phyloP scores from a whole-genome alignment of 345 rosid species.

The Sonneratia caseolaris region DNA sequence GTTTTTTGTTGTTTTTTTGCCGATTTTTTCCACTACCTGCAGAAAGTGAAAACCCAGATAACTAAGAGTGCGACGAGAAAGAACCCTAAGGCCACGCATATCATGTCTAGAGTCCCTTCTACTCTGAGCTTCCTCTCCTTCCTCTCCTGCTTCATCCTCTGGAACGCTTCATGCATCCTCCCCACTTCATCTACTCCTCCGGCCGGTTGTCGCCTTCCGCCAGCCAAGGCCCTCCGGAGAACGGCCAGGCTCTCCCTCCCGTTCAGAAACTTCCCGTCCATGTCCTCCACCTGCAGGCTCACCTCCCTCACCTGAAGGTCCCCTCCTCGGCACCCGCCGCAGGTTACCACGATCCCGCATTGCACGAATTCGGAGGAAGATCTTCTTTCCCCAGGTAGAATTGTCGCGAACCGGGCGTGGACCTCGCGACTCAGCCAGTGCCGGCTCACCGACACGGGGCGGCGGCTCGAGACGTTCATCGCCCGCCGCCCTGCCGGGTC shows the following conservation, averaged over 20 bases:
- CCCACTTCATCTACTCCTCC: constrained; percentile 22
- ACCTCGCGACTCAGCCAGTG: constrained; percentile 77
- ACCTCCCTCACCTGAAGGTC: constrained; percentile 18
- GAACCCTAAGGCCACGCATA: constrained; percentile 40
- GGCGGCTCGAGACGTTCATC: constrained; percentile 53
- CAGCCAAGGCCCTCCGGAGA: constrained; percentile 33
- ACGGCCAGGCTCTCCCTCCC: constrained; percentile 60
- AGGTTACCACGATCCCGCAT: constrained; percentile 48
- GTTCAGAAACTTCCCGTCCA: constrained; percentile 54
- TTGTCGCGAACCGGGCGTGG: constrained; percentile 35
- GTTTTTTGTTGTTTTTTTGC: no score
- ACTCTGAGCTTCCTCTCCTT: constrained; percentile 38
- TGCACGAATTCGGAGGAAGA: constrained; percentile 26
- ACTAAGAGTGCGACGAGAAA: constrained; percentile 18
- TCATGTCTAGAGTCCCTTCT: constrained; percentile 45
- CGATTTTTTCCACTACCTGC: constrained; percentile 9
- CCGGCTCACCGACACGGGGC: constrained; percentile 49
- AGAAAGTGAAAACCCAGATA: constrained; percentile 19
- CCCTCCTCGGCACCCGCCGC: constrained; percentile 35
- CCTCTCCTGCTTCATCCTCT: constrained; percentile 35
- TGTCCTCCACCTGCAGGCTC: constrained; percentile 42
- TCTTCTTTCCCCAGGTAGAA: constrained; percentile 20
- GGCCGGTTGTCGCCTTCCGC: constrained; percentile 33
- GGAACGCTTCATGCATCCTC: constrained; percentile 30
- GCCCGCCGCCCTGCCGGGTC: constrained; percentile 47